A percentile compares a stretch with the other conserved stretches of the same genome.
phyloP scores from a whole-genome alignment of 768 basidiomycete species.

The Kwoniella newhampshirensis region DNA sequence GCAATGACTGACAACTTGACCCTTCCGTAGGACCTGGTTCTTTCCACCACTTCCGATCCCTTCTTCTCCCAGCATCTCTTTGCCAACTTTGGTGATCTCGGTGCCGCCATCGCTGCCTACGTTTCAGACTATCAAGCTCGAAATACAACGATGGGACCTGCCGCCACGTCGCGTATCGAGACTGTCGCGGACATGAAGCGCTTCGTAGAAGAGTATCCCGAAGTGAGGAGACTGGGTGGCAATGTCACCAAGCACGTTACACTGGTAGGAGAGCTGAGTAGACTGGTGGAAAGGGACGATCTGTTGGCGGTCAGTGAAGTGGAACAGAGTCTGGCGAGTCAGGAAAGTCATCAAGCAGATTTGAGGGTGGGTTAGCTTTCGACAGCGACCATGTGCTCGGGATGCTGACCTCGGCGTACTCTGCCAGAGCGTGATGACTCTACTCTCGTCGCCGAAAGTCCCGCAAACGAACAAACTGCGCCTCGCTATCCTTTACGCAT shows the following conservation, averaged over 20 bases:
- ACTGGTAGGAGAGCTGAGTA: slow-evolving; percentile 89
- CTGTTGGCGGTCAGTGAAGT: slow-evolving; percentile 88
- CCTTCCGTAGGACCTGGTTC: slow-evolving; percentile 75
- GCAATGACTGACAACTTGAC: slow-evolving; percentile 4
- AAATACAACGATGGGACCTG: slow-evolving; percentile 54
- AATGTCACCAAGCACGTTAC: slow-evolving; percentile 99
- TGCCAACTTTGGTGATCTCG: slow-evolving; percentile 94
- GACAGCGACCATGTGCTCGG: neutral
- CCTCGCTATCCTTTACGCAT: slow-evolving; percentile 83
- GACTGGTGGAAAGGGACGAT: slow-evolving; percentile 80
- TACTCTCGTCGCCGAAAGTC: slow-evolving; percentile 68
- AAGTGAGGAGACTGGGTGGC: slow-evolving; percentile 91
- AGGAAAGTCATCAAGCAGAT: slow-evolving; percentile 74
- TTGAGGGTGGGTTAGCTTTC: slow-evolving; percentile 63
- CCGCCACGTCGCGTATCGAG: slow-evolving; percentile 76
- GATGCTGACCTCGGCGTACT: neutral
- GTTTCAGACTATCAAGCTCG: slow-evolving; percentile 76
- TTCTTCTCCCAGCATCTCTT: slow-evolving; percentile 90
- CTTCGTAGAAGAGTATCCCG: slow-evolving; percentile 97
- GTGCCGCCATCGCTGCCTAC: slow-evolving; percentile 83
- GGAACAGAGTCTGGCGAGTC: slow-evolving; percentile 92
- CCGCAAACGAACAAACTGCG: slow-evolving; percentile 81
- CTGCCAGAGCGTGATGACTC: slow-evolving; percentile 78
- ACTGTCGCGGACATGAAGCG: slow-evolving; percentile 96
- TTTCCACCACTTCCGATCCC: slow-evolving; percentile 84